These are phyloP conservation scores for Fragaria nilgerrensis DNA, from an alignment of 306 rosid genomes.

Conservation along the genomic window DNA sequence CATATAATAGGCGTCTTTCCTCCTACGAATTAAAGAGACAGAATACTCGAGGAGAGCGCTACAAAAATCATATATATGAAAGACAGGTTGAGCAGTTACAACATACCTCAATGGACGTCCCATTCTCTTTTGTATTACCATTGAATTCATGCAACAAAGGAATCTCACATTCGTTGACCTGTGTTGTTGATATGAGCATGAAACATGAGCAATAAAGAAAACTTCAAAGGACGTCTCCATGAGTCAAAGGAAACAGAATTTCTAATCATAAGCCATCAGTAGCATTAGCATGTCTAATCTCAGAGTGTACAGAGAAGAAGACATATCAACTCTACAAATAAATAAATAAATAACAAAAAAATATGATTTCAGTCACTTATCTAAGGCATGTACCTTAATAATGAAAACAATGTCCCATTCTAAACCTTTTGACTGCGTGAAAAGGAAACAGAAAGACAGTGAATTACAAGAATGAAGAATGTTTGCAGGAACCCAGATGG, in stretches of 20 bases:
- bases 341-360: not conserved
- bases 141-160: constrained; percentile 78
- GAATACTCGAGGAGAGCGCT: constrained; percentile 8
- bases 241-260: not conserved
- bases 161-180: constrained; percentile 94
- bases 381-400: constrained; percentile 62
- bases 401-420: constrained; percentile 98
- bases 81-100: constrained; percentile 13
- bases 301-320: not conserved
- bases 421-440: constrained; percentile 87
- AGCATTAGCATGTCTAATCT: constrained; percentile 1
- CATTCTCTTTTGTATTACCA: constrained; percentile 58
- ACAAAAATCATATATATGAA: constrained; percentile 8
- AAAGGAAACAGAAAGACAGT: constrained; percentile 15
- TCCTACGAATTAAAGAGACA: constrained; percentile 50
- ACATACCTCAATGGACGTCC: constrained; percentile 68
- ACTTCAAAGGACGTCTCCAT: not conserved
- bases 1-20: constrained; percentile 88
- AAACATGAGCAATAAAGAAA: constrained; percentile 15
- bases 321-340: not conserved
- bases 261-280: not conserved
- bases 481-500: not conserved
- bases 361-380: not conserved
- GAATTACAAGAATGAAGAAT: not conserved
- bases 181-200: constrained; percentile 23